These are phyloP conservation scores for Starmera stellimalicola DNA, from an alignment of 1,139 yeast species.

Conservation along the genomic window DNA sequence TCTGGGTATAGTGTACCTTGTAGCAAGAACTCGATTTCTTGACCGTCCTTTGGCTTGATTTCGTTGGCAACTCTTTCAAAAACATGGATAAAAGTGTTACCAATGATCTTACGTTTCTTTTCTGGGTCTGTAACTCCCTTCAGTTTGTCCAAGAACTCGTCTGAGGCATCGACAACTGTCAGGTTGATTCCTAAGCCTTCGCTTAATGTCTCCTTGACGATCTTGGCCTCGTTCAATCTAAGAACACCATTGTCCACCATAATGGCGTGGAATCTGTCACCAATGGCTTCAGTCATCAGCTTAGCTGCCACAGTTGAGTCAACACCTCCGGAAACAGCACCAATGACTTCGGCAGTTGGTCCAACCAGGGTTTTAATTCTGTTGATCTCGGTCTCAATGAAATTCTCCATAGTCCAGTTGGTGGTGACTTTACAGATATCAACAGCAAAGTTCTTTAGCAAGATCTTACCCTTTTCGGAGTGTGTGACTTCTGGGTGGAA, in stretches of 20 bases:
- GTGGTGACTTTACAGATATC: slow-evolving; percentile 77
- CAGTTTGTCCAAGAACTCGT: slow-evolving; percentile 75
- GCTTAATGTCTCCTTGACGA: slow-evolving; percentile 79
- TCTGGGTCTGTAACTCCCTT: slow-evolving; percentile 98
- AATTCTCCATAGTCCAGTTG: slow-evolving; percentile 98
- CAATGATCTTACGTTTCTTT: slow-evolving; percentile 97
- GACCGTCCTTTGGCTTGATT: slow-evolving; percentile 83
- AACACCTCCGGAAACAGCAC: slow-evolving; percentile 99
- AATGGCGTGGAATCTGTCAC: slow-evolving; percentile 97
- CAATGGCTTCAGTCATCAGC: slow-evolving; percentile 96
- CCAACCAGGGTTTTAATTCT: slow-evolving; percentile 89
- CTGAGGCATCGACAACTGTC: slow-evolving; percentile 90
- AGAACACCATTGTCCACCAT: slow-evolving; percentile 97
- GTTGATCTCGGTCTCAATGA: slow-evolving; percentile 90
- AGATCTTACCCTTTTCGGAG: slow-evolving; percentile 79
- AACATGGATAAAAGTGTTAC: slow-evolving; percentile 94
- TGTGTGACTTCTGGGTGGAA: slow-evolving; percentile 99
- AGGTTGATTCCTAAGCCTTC: slow-evolving; percentile 92
- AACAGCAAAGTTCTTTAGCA: slow-evolving; percentile 88
- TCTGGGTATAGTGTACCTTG: slow-evolving; percentile 99
- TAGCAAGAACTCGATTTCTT: slow-evolving; percentile 83
- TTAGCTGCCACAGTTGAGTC: slow-evolving; percentile 99
- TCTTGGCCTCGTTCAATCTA: slow-evolving; percentile 87
- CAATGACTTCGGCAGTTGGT: slow-evolving; percentile 96
- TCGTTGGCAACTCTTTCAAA: slow-evolving; percentile 93